These are phyloP conservation scores for Danielia oregonensis DNA, from an alignment of 805 yeast species.

Conservation along the genomic window DNA sequence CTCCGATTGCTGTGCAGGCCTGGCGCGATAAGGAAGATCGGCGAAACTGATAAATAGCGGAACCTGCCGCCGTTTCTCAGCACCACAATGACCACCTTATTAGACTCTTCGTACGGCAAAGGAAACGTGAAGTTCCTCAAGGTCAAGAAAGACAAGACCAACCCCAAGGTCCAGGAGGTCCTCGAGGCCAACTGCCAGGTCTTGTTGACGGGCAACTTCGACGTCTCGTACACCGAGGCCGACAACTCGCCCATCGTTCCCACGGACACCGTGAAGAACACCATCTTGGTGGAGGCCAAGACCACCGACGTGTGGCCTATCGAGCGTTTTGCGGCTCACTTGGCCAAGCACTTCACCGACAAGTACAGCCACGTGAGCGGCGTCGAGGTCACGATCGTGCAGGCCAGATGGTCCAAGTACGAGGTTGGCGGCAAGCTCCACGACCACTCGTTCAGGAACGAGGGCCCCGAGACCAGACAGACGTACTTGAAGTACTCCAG, in stretches of 20 bases:
- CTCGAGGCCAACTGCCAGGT: conserved; percentile 81
- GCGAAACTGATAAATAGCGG: neutral
- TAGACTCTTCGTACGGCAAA: conserved; percentile 75
- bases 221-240: conserved; percentile 77
- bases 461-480: conserved; percentile 77
- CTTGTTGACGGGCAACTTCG: conserved; percentile 75
- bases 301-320: conserved; percentile 84
- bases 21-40: neutral
- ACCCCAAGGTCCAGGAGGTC: conserved; percentile 75
- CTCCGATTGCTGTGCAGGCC: conserved; percentile 6
- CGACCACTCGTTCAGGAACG: conserved; percentile 80
- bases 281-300: conserved; percentile 79
- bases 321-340: conserved; percentile 82
- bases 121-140: conserved; percentile 90
- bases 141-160: conserved; percentile 71
- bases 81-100: conserved; percentile 11
- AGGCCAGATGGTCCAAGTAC: conserved; percentile 77
- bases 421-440: conserved; percentile 71
- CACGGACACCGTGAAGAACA: conserved; percentile 90
- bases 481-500: conserved; percentile 52
- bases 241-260: conserved; percentile 90
- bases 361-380: conserved; percentile 79
- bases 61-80: neutral
- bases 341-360: conserved; percentile 74
- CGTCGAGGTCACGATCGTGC: conserved; percentile 62